These are phyloP conservation scores for Vigna unguiculata DNA, from an alignment of 306 rosid genomes.

Conservation along the genomic window DNA sequence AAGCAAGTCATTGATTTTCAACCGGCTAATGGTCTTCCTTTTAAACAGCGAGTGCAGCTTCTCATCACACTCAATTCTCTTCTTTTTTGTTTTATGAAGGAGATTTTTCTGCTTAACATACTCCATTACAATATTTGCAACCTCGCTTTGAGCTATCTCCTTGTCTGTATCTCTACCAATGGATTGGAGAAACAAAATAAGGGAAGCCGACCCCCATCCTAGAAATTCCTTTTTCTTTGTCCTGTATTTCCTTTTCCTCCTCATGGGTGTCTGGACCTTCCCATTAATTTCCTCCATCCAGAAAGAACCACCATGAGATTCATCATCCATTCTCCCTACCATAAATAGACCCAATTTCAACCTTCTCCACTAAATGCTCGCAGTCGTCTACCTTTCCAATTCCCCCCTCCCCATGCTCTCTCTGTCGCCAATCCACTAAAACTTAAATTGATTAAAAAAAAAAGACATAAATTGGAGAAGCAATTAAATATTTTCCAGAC, in stretches of 20 bases:
- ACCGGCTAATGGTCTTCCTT: slow-evolving; percentile 65
- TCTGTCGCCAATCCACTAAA: slow-evolving; percentile 17
- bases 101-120: slow-evolving; percentile 61
- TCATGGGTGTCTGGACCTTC: slow-evolving; percentile 37
- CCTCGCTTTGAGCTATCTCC: slow-evolving; percentile 62
- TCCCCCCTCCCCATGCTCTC: slow-evolving; percentile 10
- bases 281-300: slow-evolving; percentile 56
- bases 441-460: neutral
- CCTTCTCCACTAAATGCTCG: slow-evolving; percentile 20
- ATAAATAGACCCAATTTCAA: slow-evolving; percentile 25
- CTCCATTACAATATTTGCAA: slow-evolving; percentile 58
- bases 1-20: slow-evolving; percentile 66
- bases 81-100: slow-evolving; percentile 64
- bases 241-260: slow-evolving; percentile 54
- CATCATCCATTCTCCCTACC: slow-evolving; percentile 37
- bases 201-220: slow-evolving; percentile 80
- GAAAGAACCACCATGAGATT: slow-evolving; percentile 11
- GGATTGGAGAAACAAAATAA: slow-evolving; percentile 66
- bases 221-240: slow-evolving; percentile 60
- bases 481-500: no score
- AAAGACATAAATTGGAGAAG: neutral
- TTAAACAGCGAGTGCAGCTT: slow-evolving; percentile 69
- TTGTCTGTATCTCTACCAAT: slow-evolving; percentile 64
- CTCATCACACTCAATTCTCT: slow-evolving; percentile 67
- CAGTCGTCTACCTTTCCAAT: slow-evolving; percentile 17